Evolutionary conservation across 768 basidiomycete species (phyloP).

Genomic region (Pisolithus sp.): DNA sequence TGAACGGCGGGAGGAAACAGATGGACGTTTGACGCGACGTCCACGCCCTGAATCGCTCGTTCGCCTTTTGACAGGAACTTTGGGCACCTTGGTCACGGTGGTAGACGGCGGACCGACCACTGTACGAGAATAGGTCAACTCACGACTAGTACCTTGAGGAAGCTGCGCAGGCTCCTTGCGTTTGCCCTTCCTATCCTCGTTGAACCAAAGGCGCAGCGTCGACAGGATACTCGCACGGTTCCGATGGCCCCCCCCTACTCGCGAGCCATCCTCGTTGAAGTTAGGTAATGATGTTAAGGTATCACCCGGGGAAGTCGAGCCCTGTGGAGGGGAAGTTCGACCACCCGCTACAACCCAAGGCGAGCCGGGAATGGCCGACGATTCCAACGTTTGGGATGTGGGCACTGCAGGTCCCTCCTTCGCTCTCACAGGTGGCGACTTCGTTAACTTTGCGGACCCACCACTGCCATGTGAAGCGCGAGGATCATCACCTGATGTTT

Average conservation of each 20-base stretch:
- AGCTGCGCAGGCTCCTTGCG: conserved; percentile 44
- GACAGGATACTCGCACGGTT: conserved; percentile 78
- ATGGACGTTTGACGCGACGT: conserved; percentile 60
- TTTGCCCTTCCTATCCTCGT: conserved; percentile 86
- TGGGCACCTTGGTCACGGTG: conserved; percentile 21
- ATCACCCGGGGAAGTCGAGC: conserved; percentile 44
- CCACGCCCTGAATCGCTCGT: conserved; percentile 40
- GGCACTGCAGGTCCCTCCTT: conserved; percentile 40
- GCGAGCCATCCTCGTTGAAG: conserved; percentile 30
- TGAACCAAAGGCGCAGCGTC: conserved; percentile 87
- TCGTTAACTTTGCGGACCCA: conserved; percentile 54
- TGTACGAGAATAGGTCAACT: conserved; percentile 21
- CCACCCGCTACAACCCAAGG: conserved; percentile 67
- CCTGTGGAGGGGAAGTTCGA: conserved; percentile 32
- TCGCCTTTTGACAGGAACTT: conserved; percentile 44
- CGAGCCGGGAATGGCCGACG: conserved; percentile 43
- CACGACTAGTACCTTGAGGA: conserved; percentile 16
- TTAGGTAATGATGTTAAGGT: conserved; percentile 44
- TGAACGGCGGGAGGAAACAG: conserved; percentile 77
- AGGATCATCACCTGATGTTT: conserved; percentile 45
- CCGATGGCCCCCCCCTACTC: conserved; percentile 34
- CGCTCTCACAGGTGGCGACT: conserved; percentile 59
- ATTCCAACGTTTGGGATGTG: conserved; percentile 43
- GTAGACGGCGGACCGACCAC: conserved; percentile 17
- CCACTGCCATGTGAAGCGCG: conserved; percentile 59